Evolutionary conservation across 768 basidiomycete genomes (phyloP).

Genomic region (Dentipellis fragilis): DNA sequence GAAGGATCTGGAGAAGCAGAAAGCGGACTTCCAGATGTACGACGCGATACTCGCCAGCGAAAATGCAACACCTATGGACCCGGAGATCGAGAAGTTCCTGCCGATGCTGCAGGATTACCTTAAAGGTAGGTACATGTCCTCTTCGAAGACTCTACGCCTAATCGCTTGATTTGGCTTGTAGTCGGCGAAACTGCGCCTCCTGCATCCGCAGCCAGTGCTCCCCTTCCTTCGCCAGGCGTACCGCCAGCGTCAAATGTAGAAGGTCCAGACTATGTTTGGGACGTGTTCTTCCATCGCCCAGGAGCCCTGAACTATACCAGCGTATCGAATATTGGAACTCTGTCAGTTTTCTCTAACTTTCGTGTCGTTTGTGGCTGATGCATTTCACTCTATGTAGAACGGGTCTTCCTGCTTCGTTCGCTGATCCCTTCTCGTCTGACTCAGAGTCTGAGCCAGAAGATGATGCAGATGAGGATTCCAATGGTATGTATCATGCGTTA

Average conservation of each 20-base stretch:
- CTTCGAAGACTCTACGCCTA: neutral
- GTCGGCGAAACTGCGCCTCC: conserved; percentile 22
- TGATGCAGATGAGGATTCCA: conserved; percentile 78
- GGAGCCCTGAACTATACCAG: conserved; percentile 45
- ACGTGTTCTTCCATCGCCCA: conserved; percentile 70
- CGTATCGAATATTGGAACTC: conserved; percentile 45
- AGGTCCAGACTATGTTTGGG: conserved; percentile 71
- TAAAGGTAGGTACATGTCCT: conserved; percentile 33
- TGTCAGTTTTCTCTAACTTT: conserved; percentile 36
- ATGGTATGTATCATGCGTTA: conserved; percentile 35
- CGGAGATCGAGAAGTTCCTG: conserved; percentile 69
- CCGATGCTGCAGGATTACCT: conserved; percentile 72
- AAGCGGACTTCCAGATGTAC: conserved; percentile 51
- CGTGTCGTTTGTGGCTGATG: neutral
- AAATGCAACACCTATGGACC: conserved; percentile 23
- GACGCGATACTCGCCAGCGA: conserved; percentile 41
- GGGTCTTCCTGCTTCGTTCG: conserved; percentile 49
- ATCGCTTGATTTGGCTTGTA: conserved; percentile 5
- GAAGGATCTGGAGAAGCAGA: conserved; percentile 31
- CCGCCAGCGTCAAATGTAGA: neutral
- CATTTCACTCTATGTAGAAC: conserved; percentile 29
- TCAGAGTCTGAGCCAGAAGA: conserved; percentile 63
- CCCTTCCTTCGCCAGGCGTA: conserved; percentile 3
- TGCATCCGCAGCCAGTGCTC: conserved; percentile 9
- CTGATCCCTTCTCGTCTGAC: conserved; percentile 37